These are phyloP conservation scores for Fistulinella prunicolor DNA, from an alignment of 768 basidiomycete genomes.

Conservation along the genomic window DNA sequence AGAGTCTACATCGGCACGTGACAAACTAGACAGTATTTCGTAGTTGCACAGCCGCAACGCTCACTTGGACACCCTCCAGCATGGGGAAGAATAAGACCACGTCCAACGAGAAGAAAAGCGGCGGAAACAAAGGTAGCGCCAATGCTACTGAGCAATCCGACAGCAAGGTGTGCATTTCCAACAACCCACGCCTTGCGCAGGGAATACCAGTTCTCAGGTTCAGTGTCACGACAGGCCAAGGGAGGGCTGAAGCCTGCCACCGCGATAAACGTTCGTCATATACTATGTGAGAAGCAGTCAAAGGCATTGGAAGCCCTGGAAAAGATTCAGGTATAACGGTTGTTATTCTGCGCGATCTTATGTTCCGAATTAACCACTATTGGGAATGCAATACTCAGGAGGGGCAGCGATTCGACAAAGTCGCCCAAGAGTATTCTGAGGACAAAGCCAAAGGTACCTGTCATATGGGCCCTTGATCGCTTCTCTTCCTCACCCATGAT, in stretches of 20 bases:
- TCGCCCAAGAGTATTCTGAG: conserved; percentile 87
- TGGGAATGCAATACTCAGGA: conserved; percentile 41
- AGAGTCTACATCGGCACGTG: conserved; percentile 14
- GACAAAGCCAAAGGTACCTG: conserved; percentile 80
- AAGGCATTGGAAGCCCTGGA: conserved; percentile 74
- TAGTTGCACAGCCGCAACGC: conserved; percentile 11
- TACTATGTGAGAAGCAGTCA: conserved; percentile 85
- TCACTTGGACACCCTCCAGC: neutral
- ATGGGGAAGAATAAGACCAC: conserved; percentile 32
- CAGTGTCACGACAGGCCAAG: conserved; percentile 40
- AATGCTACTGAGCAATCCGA: conserved; percentile 18
- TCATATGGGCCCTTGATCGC: neutral
- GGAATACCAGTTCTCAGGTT: neutral
- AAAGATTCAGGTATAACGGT: conserved; percentile 63
- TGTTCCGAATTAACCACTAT: neutral
- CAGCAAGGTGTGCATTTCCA: conserved; percentile 20
- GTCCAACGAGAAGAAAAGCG: conserved; percentile 22
- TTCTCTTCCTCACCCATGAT: conserved; percentile 1
- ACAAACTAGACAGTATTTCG: neutral
- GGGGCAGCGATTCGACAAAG: conserved; percentile 82
- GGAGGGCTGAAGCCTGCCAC: conserved; percentile 72
- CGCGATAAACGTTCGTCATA: conserved; percentile 82
- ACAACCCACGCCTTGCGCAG: neutral
- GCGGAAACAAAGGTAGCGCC: conserved; percentile 16
- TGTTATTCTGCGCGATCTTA: neutral